A percentile compares a stretch with the other conserved stretches of the same genome.
phyloP scores from a whole-genome alignment of 2,329 filamentous ascomycete genomes.

The Fusarium scirpi region DNA sequence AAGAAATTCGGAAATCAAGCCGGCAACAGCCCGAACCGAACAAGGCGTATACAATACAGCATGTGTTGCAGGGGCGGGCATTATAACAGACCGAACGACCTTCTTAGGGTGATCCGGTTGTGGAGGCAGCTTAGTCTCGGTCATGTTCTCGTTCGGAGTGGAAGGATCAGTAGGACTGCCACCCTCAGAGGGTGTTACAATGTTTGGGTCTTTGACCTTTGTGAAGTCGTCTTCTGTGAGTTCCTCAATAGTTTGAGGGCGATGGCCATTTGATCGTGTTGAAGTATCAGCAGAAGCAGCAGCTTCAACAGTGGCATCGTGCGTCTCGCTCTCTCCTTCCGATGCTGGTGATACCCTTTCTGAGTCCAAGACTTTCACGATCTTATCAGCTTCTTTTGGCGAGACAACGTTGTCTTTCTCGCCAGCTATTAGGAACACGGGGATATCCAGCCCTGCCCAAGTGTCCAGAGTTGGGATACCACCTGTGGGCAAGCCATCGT shows the following conservation, averaged over 20 bases:
- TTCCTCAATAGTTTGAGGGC: slow-evolving; percentile 53
- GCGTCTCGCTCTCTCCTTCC: slow-evolving; percentile 44
- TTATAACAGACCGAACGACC: slow-evolving; percentile 74
- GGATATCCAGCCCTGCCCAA: slow-evolving; percentile 79
- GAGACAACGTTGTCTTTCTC: slow-evolving; percentile 81
- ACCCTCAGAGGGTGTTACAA: slow-evolving; percentile 51
- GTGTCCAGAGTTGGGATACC: slow-evolving; percentile 76
- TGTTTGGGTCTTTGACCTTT: slow-evolving; percentile 36
- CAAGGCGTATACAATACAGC: slow-evolving; percentile 84
- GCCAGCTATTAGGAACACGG: slow-evolving; percentile 83
- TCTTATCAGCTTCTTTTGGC: slow-evolving; percentile 76
- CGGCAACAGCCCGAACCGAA: slow-evolving; percentile 80
- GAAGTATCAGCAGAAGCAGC: slow-evolving; percentile 61
- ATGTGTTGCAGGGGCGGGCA: slow-evolving; percentile 84
- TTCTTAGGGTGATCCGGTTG: slow-evolving; percentile 63
- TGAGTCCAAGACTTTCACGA: slow-evolving; percentile 60
- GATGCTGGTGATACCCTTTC: slow-evolving; percentile 16
- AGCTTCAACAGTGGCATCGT: slow-evolving; percentile 56
- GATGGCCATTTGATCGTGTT: slow-evolving; percentile 46
- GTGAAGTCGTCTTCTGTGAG: slow-evolving; percentile 45
- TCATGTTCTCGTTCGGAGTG: slow-evolving; percentile 58
- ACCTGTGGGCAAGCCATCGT: slow-evolving; percentile 63
- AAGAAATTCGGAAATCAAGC: slow-evolving; percentile 86
- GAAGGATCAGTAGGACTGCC: slow-evolving; percentile 59
- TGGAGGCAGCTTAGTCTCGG: slow-evolving; percentile 57